Conservation (phyloP, 2,329 filamentous ascomycete genomes). For the Delphinella strobiligena region DNA sequence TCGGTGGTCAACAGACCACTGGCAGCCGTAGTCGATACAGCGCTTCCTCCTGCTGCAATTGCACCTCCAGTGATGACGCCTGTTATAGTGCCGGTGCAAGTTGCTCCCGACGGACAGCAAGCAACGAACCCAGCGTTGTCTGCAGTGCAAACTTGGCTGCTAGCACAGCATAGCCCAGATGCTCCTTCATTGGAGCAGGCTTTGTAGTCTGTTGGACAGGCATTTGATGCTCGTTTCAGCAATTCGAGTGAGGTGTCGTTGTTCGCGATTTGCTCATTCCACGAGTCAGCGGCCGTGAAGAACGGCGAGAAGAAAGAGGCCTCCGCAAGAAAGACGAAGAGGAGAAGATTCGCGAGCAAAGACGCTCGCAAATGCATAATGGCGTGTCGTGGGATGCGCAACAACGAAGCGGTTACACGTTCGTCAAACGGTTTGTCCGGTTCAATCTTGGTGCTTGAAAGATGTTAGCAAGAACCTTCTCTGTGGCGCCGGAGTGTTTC, state of each 20-base stretch:
- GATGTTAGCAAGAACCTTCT: no score
- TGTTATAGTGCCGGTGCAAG: slow-evolving; percentile 44
- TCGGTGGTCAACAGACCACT: slow-evolving; percentile 11
- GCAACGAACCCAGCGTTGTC: slow-evolving; percentile 47
- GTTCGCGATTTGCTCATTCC: slow-evolving; percentile 1
- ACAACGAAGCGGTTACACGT: no score
- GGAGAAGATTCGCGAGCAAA: background rate
- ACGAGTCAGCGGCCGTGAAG: slow-evolving; percentile 6
- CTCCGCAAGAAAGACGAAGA: background rate
- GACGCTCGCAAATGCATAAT: background rate
- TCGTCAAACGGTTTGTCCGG: no score
- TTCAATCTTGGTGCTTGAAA: no score
- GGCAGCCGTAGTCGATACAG: slow-evolving; percentile 11
- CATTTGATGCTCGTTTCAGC: slow-evolving; percentile 23
- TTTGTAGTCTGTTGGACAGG: slow-evolving; percentile 41
- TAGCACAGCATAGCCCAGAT: slow-evolving; percentile 43
- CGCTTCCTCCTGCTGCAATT: slow-evolving; percentile 14
- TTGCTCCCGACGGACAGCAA: slow-evolving; percentile 47
- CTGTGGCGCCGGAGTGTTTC: no score
- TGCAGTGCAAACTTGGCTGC: slow-evolving; percentile 40
- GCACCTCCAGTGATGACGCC: slow-evolving; percentile 22
- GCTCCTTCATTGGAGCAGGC: slow-evolving; percentile 41
- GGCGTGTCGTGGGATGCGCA: background rate
- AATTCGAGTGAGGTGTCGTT: slow-evolving; percentile 12
- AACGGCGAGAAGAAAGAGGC: slow-evolving; percentile 10